Conservation (phyloP, 2,329 filamentous ascomycete genomes). For the Aspergillus sp. region DNA sequence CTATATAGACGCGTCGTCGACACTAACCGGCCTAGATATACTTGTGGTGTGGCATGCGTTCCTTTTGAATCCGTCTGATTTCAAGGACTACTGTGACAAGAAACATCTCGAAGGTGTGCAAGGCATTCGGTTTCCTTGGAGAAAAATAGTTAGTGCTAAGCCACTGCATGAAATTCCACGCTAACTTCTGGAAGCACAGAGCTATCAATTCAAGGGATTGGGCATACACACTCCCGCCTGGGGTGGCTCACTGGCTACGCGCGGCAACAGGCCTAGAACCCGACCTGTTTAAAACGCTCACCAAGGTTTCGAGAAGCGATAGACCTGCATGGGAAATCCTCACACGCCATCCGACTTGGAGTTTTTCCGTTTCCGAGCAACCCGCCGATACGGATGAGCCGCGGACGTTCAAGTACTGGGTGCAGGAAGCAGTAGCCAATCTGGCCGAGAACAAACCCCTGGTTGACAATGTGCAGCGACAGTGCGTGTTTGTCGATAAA, state of each 20-base stretch:
- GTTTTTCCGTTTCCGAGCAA: no score
- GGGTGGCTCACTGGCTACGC: slow-evolving; percentile 2
- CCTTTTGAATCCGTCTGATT: slow-evolving; percentile 69
- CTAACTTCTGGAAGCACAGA: slow-evolving; percentile 6
- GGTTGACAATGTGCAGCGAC: slow-evolving; percentile 40
- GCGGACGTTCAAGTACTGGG: background rate
- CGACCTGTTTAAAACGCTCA: slow-evolving; percentile 6
- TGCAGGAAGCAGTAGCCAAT: background rate
- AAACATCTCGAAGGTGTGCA: slow-evolving; percentile 54
- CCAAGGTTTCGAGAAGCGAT: background rate
- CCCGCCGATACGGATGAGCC: no score
- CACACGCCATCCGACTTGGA: background rate
- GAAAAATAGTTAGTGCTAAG: slow-evolving; percentile 36
- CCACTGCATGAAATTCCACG: background rate
- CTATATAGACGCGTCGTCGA: background rate
- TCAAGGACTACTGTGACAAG: slow-evolving; percentile 66
- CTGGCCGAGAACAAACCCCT: slow-evolving; percentile 16
- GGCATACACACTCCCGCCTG: slow-evolving; percentile 6
- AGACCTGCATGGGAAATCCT: background rate
- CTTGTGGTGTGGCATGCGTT: slow-evolving; percentile 76
- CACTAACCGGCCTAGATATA: slow-evolving; percentile 51
- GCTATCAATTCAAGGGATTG: slow-evolving; percentile 11
- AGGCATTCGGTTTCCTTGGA: slow-evolving; percentile 64
- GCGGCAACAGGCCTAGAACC: background rate
- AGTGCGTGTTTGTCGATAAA: slow-evolving; percentile 48